Conservation (phyloP, 192 early-diverging fungal species). For the Phlyctochytrium bullatum region DNA sequence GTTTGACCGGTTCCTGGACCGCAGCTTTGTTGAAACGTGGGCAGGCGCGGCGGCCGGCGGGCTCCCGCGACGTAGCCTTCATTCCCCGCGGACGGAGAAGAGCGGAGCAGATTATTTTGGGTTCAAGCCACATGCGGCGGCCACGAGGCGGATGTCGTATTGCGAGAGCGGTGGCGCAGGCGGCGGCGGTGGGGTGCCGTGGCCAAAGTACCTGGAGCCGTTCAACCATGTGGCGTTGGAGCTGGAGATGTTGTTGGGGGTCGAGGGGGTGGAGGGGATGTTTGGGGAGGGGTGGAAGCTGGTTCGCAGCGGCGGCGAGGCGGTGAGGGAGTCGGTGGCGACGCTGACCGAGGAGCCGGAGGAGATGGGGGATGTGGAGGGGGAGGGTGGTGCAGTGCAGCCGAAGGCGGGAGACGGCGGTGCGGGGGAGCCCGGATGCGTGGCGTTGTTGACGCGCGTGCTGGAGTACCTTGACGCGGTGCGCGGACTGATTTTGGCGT, state of each 20-base stretch:
- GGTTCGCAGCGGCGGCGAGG: not conserved
- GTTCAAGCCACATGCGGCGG: not conserved
- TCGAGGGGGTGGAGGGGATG: not conserved
- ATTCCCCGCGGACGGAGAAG: no score
- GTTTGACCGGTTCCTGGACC: not conserved
- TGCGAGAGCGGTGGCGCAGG: not conserved
- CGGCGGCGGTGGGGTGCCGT: not conserved
- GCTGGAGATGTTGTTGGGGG: slow-evolving; percentile 2
- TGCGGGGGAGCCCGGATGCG: not conserved
- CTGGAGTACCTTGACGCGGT: not conserved
- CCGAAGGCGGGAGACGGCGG: not conserved
- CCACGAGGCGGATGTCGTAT: not conserved
- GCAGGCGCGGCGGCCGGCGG: not conserved
- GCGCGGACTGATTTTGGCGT: not conserved
- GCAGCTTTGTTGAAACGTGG: not conserved
- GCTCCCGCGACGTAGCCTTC: no score
- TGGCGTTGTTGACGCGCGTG: not conserved
- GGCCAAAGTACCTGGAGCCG: not conserved
- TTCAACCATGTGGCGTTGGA: slow-evolving; percentile 2
- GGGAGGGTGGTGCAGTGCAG: no score
- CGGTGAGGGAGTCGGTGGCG: not conserved
- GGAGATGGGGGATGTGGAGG: no score
- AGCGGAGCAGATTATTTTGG: not conserved
- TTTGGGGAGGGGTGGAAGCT: not conserved
- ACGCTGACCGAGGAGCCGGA: no score